These are phyloP conservation scores for Shiraia sp. DNA, from an alignment of 2,329 filamentous ascomycete genomes.

Conservation along the genomic window DNA sequence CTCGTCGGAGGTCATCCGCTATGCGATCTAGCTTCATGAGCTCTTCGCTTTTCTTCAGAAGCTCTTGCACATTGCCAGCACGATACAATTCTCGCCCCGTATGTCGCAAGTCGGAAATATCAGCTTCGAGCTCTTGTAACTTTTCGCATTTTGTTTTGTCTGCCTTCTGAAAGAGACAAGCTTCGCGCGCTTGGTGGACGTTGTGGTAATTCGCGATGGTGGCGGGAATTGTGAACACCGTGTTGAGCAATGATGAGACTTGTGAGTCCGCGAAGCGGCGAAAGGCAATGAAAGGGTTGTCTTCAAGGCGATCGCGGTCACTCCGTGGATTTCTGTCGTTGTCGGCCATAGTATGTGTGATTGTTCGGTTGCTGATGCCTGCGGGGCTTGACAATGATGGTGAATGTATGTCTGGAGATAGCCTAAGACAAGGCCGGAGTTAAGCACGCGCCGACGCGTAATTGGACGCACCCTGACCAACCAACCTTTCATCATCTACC, in stretches of 20 bases:
- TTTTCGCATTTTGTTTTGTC: constrained; percentile 30
- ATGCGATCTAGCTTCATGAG: constrained; percentile 28
- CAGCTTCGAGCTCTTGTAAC: constrained; percentile 26
- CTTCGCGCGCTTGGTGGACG: constrained; percentile 32
- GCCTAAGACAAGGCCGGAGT: background rate
- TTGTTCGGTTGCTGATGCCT: constrained; percentile 8
- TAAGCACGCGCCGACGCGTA: background rate
- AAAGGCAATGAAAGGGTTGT: constrained; percentile 63
- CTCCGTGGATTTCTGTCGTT: constrained; percentile 22
- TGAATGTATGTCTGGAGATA: constrained; percentile 12
- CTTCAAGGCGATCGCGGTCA: constrained; percentile 21
- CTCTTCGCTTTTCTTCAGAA: constrained; percentile 39
- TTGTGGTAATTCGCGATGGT: constrained; percentile 38
- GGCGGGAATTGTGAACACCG: constrained; percentile 50
- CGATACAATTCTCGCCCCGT: constrained; percentile 32
- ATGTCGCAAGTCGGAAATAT: constrained; percentile 22
- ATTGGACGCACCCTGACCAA: too few species aligned
- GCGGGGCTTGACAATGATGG: constrained; percentile 10
- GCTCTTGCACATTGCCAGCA: constrained; percentile 30
- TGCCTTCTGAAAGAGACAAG: constrained; percentile 39
- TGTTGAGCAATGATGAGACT: constrained; percentile 58
- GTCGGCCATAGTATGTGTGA: constrained; percentile 25
- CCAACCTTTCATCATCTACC: too few species aligned
- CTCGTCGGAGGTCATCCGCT: constrained; percentile 29
- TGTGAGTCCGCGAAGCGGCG: constrained; percentile 64